These are phyloP conservation scores for Penicillium psychrofluorescens DNA, from an alignment of 495 filamentous ascomycete species.

Conservation along the genomic window DNA sequence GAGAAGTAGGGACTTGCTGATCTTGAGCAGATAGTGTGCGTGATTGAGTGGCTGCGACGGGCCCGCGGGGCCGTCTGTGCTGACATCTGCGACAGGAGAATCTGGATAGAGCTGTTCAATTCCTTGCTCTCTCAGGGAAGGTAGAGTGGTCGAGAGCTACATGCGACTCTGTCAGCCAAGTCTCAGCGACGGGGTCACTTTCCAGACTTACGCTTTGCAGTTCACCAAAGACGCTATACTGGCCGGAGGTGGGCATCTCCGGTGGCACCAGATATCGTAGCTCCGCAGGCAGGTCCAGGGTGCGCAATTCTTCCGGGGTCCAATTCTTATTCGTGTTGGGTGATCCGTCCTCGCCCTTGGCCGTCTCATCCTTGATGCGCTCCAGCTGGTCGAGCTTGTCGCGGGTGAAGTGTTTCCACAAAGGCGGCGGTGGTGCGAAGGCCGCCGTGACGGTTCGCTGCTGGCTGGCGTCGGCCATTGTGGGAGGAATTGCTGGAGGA, in stretches of 20 bases:
- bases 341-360: constrained; percentile 33
- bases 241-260: constrained; percentile 56
- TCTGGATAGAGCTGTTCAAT: constrained; percentile 64
- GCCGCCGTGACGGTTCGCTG: constrained; percentile 46
- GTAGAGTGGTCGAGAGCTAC: constrained; percentile 53
- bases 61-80: constrained; percentile 12
- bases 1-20: constrained; percentile 74
- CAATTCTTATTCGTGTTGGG: constrained; percentile 24
- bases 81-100: constrained; percentile 25
- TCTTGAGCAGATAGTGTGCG: constrained; percentile 65
- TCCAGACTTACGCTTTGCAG: constrained; percentile 46
- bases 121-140: constrained; percentile 58
- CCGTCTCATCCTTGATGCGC: constrained; percentile 37
- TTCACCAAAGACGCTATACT: constrained; percentile 70
- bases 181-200: neutral
- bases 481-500: neutral
- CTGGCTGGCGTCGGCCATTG: constrained; percentile 45
- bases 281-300: constrained; percentile 59
- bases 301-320: constrained; percentile 39
- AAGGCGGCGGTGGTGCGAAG: constrained; percentile 80
- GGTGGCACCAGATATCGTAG: constrained; percentile 79
- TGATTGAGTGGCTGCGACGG: constrained; percentile 48
- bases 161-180: neutral
- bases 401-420: constrained; percentile 82
- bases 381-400: constrained; percentile 67